phyloP scores from a whole-genome alignment of 2,329 filamentous ascomycete species.

The Nemania sp. region DNA sequence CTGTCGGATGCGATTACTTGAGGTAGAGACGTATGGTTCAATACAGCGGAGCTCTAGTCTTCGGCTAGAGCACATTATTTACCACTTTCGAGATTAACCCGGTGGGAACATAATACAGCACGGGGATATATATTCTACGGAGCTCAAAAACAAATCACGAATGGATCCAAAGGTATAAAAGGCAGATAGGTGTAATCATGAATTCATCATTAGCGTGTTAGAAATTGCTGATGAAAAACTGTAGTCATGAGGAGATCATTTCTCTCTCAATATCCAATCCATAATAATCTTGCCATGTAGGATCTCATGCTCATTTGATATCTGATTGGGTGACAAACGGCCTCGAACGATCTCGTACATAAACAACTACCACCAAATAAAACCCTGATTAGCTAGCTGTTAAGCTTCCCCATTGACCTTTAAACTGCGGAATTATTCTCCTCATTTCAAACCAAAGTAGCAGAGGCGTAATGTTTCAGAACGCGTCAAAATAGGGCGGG shows the following conservation, averaged over 20 bases:
- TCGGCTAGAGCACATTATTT: neutral
- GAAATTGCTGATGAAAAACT: neutral
- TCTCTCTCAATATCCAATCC: neutral
- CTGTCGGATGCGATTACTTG: neutral
- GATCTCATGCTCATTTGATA: neutral
- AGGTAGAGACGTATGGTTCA: neutral
- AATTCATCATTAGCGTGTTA: conserved; percentile 17
- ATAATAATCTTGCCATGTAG: neutral
- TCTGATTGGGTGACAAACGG: conserved; percentile 5
- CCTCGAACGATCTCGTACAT: conserved; percentile 12
- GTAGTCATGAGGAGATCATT: neutral
- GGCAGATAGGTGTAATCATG: conserved; percentile 1
- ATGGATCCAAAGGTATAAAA: neutral
- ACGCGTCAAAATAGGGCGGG: conserved; percentile 24
- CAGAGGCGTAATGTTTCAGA: conserved; percentile 16
- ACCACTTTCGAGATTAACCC: neutral
- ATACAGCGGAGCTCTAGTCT: neutral
- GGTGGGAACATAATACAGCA: neutral
- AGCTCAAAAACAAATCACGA: neutral
- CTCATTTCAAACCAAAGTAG: conserved; percentile 15
- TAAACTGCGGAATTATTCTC: conserved; percentile 18
- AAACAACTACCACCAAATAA: conserved; percentile 9
- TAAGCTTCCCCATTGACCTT: conserved; percentile 4
- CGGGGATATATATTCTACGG: neutral
- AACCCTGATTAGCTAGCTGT: neutral